A percentile compares a stretch with the other conserved stretches of the same genome.
Evolutionary conservation across 164 flowering plant species (phyloP).

Genomic region (Malania oleifera): DNA sequence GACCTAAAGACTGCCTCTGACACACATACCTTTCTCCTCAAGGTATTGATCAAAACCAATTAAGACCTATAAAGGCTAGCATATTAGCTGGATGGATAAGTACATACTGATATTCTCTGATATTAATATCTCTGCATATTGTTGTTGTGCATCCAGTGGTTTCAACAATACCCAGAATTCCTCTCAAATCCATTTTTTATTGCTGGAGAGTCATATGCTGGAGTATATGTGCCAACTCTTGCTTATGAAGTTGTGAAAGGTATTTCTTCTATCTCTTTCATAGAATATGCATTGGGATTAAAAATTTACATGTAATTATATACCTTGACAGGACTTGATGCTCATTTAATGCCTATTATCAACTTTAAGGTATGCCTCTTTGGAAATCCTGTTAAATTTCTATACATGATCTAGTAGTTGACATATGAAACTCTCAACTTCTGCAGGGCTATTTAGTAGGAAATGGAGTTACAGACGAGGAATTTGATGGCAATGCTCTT

Average conservation of each 20-base stretch:
- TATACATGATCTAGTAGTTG: background rate
- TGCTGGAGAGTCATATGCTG: conserved; percentile 95
- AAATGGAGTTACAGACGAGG: conserved; percentile 70
- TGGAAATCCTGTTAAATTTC: background rate
- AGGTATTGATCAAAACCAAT: conserved; percentile 52
- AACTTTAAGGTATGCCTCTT: conserved; percentile 62
- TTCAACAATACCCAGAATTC: conserved; percentile 67
- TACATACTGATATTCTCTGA: background rate
- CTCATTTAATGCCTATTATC: conserved; percentile 54
- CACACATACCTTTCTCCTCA: conserved; percentile 69
- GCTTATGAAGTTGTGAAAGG: conserved; percentile 72
- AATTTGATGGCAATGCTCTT: conserved; percentile 78
- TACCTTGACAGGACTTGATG: conserved; percentile 49
- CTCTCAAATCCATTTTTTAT: conserved; percentile 65
- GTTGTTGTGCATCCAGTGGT: conserved; percentile 57
- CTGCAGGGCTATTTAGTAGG: conserved; percentile 83
- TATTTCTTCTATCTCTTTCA: conserved; percentile 16
- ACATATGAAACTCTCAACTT: conserved; percentile 2
- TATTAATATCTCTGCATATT: background rate
- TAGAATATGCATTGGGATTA: background rate
- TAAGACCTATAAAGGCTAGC: background rate
- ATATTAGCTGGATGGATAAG: background rate
- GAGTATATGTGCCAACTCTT: conserved; percentile 93
- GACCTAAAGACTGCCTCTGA: conserved; percentile 76
- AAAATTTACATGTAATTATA: background rate